Evolutionary conservation across 306 rosid genomes (phyloP), one percentile per base, ranked within the genome.

Genomic region (Elaeagnus macrophylla): DNA sequence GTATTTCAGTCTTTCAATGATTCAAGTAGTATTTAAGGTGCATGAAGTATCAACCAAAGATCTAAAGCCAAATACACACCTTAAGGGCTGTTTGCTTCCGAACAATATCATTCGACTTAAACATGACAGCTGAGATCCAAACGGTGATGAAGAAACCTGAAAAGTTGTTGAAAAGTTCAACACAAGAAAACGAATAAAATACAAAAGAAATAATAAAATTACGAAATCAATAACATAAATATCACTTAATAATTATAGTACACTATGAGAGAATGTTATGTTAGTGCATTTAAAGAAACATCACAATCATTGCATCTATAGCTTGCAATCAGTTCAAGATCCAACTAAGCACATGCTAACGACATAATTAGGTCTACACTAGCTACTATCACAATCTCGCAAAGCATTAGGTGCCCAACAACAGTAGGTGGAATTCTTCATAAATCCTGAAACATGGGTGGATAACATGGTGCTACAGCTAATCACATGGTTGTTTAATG

Each of bases 1-100:
- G 56, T 57, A 47, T 74, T 45, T 67, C 77, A 51, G 61, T 64
- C 60, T 58, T 48, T 52, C 50, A 36, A 25, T 25, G 32, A 18
- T 46, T 18, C 19, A 6, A 62, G 12, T 12, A 35, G 51, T 20
- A 44, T 59, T 53, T 12, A 10, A 37, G 20, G 44, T 25, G n/a
- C 50, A 16, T 14, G 36, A 48, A 51, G 32, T 38, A 11, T 13
- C 11, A 57, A 18, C 12, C 39, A 46, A 37, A 13, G 60, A 47
- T 15, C 66, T 59, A 46, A 72, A 49, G 35, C 38, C 58, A 66
- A 16, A 50, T 25, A 25, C 57, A 60, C 50, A 93, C 99, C 96
- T 93, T 93, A 50, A 93, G 71, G 68, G 99, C 83, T 44, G 96
- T 93, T 81, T 93, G 99, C 77, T 80, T 82, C 77, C 77, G 78